phyloP scores from a whole-genome alignment of 768 basidiomycete genomes.

The Lactarius sp. region DNA sequence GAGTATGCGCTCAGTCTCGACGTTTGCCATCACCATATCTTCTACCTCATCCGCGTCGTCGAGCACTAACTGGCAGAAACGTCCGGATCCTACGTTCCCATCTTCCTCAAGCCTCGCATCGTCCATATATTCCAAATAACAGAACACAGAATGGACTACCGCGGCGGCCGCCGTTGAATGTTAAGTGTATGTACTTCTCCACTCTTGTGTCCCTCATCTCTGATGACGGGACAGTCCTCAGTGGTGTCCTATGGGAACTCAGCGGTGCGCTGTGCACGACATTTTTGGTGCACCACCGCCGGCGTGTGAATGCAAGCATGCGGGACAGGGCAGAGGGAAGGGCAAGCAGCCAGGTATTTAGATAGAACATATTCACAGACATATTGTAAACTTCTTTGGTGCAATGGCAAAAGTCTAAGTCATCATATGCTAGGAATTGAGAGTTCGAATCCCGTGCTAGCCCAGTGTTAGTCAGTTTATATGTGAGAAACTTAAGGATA shows the following conservation, averaged over 20 bases:
- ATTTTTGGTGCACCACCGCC: conserved; percentile 54
- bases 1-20: conserved; percentile 66
- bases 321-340: neutral
- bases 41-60: conserved; percentile 68
- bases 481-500: too few relatives aligned
- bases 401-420: too few relatives aligned
- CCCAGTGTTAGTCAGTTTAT: too few relatives aligned
- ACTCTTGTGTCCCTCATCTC: neutral
- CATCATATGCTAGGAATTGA: too few relatives aligned
- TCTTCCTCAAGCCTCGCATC: neutral
- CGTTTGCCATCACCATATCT: conserved; percentile 78
- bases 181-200: too few relatives aligned
- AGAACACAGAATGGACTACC: neutral
- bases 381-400: too few relatives aligned
- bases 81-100: neutral
- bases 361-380: too few relatives aligned
- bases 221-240: conserved; percentile 28
- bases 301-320: conserved; percentile 53
- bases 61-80: conserved; percentile 55
- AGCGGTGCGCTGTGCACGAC: conserved; percentile 63
- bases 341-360: too few relatives aligned
- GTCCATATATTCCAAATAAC: conserved; percentile 8
- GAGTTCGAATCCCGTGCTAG: too few relatives aligned
- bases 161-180: too few relatives aligned
- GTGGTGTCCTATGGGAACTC: conserved; percentile 75